Evolutionary conservation across 495 filamentous ascomycete genomes (phyloP).

Genomic region (Neurospora sp.): DNA sequence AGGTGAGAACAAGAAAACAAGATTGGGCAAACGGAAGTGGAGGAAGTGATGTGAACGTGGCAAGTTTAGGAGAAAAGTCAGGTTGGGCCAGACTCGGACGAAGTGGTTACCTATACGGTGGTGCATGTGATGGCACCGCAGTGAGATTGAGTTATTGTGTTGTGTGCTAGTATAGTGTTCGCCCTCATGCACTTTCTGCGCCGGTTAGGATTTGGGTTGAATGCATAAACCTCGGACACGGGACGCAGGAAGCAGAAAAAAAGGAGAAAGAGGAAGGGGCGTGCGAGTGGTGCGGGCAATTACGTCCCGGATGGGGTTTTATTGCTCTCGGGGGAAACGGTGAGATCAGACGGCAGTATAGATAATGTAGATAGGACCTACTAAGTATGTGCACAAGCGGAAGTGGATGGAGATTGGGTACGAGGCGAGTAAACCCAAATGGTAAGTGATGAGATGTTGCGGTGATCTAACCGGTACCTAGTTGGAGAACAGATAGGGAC

Average conservation of each 20-base stretch:
- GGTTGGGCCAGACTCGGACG: not conserved
- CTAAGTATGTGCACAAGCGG: not conserved
- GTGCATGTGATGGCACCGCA: not conserved
- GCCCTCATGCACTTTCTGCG: not conserved
- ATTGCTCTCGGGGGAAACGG: not conserved
- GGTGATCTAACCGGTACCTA: not conserved
- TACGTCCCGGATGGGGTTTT: not conserved
- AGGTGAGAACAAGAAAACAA: not conserved
- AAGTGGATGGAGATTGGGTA: not conserved
- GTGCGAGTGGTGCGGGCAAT: not conserved
- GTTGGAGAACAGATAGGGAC: not conserved
- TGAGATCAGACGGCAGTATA: not conserved
- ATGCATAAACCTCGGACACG: not conserved
- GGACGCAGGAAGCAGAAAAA: not conserved
- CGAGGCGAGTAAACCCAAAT: not conserved
- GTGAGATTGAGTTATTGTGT: not conserved
- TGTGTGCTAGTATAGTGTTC: not conserved
- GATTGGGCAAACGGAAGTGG: not conserved
- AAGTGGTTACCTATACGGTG: not conserved
- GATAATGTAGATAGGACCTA: not conserved
- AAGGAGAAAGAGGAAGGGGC: not conserved
- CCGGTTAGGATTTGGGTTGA: not conserved
- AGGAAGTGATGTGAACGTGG: not conserved
- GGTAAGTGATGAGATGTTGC: not conserved
- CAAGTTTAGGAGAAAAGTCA: not conserved